Percentiles rank a stretch among this genome's conserved stretches.
Conservation (phyloP, 441 rosid species). For the Jatropha multifida region DNA sequence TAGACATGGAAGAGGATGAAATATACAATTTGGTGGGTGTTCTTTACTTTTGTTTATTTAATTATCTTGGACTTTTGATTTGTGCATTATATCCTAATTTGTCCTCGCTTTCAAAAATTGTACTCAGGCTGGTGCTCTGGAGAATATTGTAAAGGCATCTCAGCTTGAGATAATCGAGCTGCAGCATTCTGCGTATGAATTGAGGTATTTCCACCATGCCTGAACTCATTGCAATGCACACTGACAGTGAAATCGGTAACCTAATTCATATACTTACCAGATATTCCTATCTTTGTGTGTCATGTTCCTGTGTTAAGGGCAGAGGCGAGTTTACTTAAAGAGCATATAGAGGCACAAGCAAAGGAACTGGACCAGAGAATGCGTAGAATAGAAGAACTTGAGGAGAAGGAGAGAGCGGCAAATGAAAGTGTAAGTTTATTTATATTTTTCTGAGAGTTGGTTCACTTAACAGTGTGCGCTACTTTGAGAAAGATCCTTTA, state of each 20-base stretch:
- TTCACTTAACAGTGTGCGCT: background rate
- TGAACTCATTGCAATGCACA: constrained; percentile 14
- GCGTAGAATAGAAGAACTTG: constrained; percentile 71
- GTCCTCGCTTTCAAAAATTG: constrained; percentile 17
- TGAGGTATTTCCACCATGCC: constrained; percentile 50
- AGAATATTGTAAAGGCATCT: constrained; percentile 85
- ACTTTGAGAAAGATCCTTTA: background rate
- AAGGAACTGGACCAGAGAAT: constrained; percentile 70
- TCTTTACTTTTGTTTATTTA: constrained; percentile 16
- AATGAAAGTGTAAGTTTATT: constrained; percentile 76
- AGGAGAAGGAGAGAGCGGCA: constrained; percentile 85
- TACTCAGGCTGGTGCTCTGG: constrained; percentile 83
- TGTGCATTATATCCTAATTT: constrained; percentile 14
- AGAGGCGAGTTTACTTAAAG: constrained; percentile 65
- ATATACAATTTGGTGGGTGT: constrained; percentile 68
- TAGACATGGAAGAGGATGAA: constrained; percentile 67
- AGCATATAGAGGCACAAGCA: constrained; percentile 65
- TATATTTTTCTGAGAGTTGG: constrained; percentile 11
- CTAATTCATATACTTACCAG: constrained; percentile 24
- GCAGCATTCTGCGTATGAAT: constrained; percentile 68
- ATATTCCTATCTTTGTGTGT: constrained; percentile 23
- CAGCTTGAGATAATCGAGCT: constrained; percentile 83
- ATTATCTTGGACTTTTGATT: constrained; percentile 7
- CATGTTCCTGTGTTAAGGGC: constrained; percentile 63
- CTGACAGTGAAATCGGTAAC: background rate